phyloP scores from a whole-genome alignment of 164 flowering plant species.

The Kingdonia uniflora region DNA sequence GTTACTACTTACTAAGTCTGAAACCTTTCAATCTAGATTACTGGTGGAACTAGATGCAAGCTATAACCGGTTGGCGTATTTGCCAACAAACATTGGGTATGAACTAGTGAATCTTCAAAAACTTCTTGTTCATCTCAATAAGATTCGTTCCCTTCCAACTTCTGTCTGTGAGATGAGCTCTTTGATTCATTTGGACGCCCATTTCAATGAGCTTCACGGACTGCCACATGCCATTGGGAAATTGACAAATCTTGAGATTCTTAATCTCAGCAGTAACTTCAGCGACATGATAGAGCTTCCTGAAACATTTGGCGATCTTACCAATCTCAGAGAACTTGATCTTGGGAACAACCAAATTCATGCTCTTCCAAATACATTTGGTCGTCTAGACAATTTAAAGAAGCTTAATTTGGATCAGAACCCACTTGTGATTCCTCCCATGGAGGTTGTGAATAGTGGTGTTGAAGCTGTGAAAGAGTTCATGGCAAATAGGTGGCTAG shows the following conservation, averaged over 20 bases:
- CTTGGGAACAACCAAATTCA: slow-evolving; percentile 86
- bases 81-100: slow-evolving; percentile 84
- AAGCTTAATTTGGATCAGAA: slow-evolving; percentile 83
- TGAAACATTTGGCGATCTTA: slow-evolving; percentile 66
- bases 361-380: slow-evolving; percentile 75
- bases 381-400: slow-evolving; percentile 55
- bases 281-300: slow-evolving; percentile 80
- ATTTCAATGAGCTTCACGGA: slow-evolving; percentile 87
- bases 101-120: slow-evolving; percentile 48
- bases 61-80: slow-evolving; percentile 56
- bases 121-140: slow-evolving; percentile 65
- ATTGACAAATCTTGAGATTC: slow-evolving; percentile 55
- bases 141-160: slow-evolving; percentile 73
- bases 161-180: slow-evolving; percentile 85
- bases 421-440: slow-evolving; percentile 73
- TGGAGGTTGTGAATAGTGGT: slow-evolving; percentile 55
- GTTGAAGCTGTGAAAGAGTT: slow-evolving; percentile 68
- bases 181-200: slow-evolving; percentile 55
- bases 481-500: slow-evolving; percentile 79
- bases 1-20: neutral
- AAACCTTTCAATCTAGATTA: slow-evolving; percentile 36
- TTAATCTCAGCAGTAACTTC: slow-evolving; percentile 79
- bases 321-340: slow-evolving; percentile 75
- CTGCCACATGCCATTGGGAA: slow-evolving; percentile 70
- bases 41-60: slow-evolving; percentile 82